Evolutionary conservation across 148 eudicot species (phyloP), one percentile per base, ranked within the genome.

Genomic region (Salicornia ramosissima): DNA sequence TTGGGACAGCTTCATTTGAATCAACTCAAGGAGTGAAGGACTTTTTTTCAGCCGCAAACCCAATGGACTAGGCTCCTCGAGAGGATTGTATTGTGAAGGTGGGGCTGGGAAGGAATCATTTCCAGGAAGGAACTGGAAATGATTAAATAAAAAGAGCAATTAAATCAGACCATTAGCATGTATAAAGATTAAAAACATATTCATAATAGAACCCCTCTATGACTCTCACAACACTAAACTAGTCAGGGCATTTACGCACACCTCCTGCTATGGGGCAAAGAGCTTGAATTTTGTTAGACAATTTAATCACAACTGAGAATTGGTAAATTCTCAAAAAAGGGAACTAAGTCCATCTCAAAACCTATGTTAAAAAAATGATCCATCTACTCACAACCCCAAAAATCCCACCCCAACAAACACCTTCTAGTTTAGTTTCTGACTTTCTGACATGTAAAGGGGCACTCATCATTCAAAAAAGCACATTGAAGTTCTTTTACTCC

Each of bases 21-120:
- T 84, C 64, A 90, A 74, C 54, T 90, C 94, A 67, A 86, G 78
- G 24, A 90, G 80, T 15, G 94, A 88, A 25, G 89, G 90, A 49
- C 93, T 90, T 75, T 90, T 88, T 64, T 80, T 80, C 63, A 90
- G 74, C 30, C 83, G 81, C 82, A 90, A 78, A 50, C 94, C 94
- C 81, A 91, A 74, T 26, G 97, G 94, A 24, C 91, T 83, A 30
- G 97, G 97, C 67, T 85, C 90, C 75, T 81, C 80, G 26, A 91
- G 88, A 14, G 90, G 88, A 79, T 86, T 82, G 75, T 76, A 82
- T 62, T 83, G 86, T 10, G 80, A 56, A 59, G 82, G 80, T 19
- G 74, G 57, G 62, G 78, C 36, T 51, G 78, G 65, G 72, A 82
- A 82, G 71, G 68, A 65, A 71, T 74, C 71, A 62, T 52, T 78